phyloP scores from a whole-genome alignment of 1,284 basidiomycete genomes.

The Sphaerobolus stellatus region DNA sequence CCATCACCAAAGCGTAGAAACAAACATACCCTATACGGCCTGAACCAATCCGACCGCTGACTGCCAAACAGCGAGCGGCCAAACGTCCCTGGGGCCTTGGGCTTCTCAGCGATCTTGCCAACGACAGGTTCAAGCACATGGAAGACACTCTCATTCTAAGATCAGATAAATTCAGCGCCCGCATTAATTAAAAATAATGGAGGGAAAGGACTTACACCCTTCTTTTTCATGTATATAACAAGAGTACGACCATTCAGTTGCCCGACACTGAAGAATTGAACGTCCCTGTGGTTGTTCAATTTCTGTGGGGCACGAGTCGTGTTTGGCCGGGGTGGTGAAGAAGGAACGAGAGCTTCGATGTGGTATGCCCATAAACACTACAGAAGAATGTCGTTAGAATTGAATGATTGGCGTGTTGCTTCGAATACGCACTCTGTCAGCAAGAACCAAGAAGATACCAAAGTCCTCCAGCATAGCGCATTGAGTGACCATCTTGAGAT shows the following conservation, averaged over 20 bases:
- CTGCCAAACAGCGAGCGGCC: constrained; percentile 75
- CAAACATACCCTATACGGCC: constrained; percentile 68
- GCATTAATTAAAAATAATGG: constrained; percentile 3
- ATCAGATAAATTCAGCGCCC: constrained; percentile 11
- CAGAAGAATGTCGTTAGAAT: background rate
- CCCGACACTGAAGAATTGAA: constrained; percentile 93
- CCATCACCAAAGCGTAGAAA: background rate
- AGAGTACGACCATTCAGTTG: constrained; percentile 81
- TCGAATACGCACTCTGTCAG: constrained; percentile 69
- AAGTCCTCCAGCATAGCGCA: constrained; percentile 94
- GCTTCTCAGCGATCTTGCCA: constrained; percentile 77
- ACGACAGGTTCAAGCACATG: constrained; percentile 90
- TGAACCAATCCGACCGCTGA: constrained; percentile 88
- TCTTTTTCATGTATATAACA: constrained; percentile 95
- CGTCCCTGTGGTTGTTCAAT: constrained; percentile 85
- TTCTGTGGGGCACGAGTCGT: constrained; percentile 80
- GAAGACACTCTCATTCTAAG: constrained; percentile 83
- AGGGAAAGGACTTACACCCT: constrained; percentile 62
- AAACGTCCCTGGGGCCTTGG: constrained; percentile 63
- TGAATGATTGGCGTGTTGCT: too few relatives aligned
- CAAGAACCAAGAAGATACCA: constrained; percentile 91
- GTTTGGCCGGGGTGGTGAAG: constrained; percentile 62
- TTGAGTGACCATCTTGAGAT: constrained; percentile 88
- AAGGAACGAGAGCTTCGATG: constrained; percentile 93
- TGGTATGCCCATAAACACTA: constrained; percentile 85